Base-by-base conservation (phyloP, 805 yeast species). In the Sugiyamaella chiloensis region DNA sequence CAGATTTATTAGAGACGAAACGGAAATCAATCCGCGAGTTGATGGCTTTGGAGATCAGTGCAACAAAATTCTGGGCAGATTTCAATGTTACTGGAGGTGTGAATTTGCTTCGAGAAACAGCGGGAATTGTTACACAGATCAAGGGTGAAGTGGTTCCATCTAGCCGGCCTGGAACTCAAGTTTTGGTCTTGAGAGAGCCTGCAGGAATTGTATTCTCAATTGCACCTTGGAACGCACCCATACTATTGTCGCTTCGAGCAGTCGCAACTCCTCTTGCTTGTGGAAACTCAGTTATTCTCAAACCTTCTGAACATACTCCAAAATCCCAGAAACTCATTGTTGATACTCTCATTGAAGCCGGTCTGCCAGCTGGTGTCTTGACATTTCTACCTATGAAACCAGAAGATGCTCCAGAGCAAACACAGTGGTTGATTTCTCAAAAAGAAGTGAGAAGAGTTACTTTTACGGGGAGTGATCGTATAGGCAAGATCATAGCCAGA, bases 261-360 rank as follows among this genome's bases (percentile, higher is more conserved):
- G 96, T 96, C 42, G 97, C 98, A 0, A 99, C 99, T 6, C 98
- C 96, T 1, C 72, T 93, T 51, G 79, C 93, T 87, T 98, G 99
- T 58, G 93, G 93, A 39, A 93, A 93, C 70, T 85, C 96, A 1
- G 96, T 93, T 32, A 85, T 93, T 40, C 93, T 98, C 99, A 93
- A 93, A 69, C 99, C 99, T 20, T 87, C 96, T 26, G 89, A 85
- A 56, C 79, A 85, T 19, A 96, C 98, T 14, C 83, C 85, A 7
- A 75, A 90, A 45, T 89, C 97, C 26, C 93, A 93, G 73, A 93
- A 89, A 68, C 65, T 88, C 40, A 71, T 93, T 39, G 74, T 83
- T 64, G 80, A 82, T 53, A 85, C 89, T 42, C 74, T 93, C 61
- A 85, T 83, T 62, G 99, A 93, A 71, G 97, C 99, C n/a, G 99